These are phyloP conservation scores for Populus ilicifolia DNA, from an alignment of 345 rosid species.

Conservation along the genomic window DNA sequence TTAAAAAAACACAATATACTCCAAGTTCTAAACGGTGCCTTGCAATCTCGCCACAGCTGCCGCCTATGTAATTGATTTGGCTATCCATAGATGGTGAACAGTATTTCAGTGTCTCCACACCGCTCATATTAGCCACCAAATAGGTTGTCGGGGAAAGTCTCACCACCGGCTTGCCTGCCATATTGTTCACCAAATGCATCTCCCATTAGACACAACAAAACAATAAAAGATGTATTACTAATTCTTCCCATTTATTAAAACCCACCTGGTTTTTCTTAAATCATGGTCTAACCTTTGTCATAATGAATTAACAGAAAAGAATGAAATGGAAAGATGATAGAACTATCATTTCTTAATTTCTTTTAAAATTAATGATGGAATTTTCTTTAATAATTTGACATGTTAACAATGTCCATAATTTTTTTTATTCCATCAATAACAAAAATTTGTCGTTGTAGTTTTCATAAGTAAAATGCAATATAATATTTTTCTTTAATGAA, in stretches of 20 bases:
- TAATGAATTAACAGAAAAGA: too few species aligned
- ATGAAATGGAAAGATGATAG: too few species aligned
- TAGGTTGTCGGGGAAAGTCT: slow-evolving; percentile 15
- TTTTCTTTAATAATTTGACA: too few species aligned
- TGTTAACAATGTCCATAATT: too few species aligned
- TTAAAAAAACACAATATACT: too few species aligned
- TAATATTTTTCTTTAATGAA: too few species aligned
- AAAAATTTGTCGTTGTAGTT: too few species aligned
- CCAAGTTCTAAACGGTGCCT: too few species aligned
- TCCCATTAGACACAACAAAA: background rate
- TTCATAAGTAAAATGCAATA: fast-evolving
- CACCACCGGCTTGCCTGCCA: slow-evolving; percentile 27
- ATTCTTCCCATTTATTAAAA: background rate
- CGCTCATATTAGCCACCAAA: slow-evolving; percentile 30
- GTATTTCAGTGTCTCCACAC: slow-evolving; percentile 21
- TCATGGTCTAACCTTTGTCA: background rate
- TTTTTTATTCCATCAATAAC: too few species aligned
- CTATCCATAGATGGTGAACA: slow-evolving; percentile 19
- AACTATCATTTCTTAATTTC: too few species aligned
- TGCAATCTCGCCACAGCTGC: slow-evolving; percentile 23
- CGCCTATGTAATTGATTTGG: slow-evolving; percentile 26
- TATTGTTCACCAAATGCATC: slow-evolving; percentile 11
- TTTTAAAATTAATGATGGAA: too few species aligned
- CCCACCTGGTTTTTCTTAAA: background rate
- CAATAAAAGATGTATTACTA: background rate